Base-by-base conservation (phyloP, 345 rosid species). In the Eucalyptus microcorys region DNA sequence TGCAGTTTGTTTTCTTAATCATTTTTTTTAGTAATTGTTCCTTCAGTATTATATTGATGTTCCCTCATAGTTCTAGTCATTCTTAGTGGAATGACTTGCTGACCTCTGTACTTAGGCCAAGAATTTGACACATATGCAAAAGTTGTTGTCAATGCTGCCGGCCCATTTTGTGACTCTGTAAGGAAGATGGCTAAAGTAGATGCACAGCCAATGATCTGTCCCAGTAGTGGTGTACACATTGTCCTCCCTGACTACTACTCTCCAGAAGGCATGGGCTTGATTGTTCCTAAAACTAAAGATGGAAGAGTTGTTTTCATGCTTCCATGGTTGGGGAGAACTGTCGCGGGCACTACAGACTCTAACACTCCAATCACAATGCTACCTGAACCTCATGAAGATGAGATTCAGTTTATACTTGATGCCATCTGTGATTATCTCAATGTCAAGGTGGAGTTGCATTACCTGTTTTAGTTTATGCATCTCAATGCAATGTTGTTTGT, bases 241-340 rank as follows among this genome's bases (percentile, higher is more conserved):
- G 94, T 98, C 88, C 97, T 98, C 49, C 99, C 99, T 87, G 99
- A 98, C 91, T 98, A 97, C 92, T 98, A 98, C 93, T 98, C 99
- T 88, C 99, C 99, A 4, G 98, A 98, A 90, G 99, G 99, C 89
- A 97, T 98, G 99, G 99, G 99, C 22, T 93, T 98, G 96, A 97
- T 98, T 89, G 99, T 98, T 92, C 99, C 99, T 84, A 97, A 98
- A 94, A 98, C 99, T 32, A 96, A 97, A 93, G 99, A 98, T 92
- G 99, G 99, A 10, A 96, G 99, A n/a, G 98, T 98, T 64, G 95
- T 98, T 90, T 98, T 98, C 90, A 95, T 98, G 98, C 92, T 98
- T 90, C 99, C 99, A 14, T 97, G 99, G 99, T 90, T 96, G 95
- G 99, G 99, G 87, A 94, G 99, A 93, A 98, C 98, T 21, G 92